phyloP scores from a whole-genome alignment of 2,329 filamentous ascomycete genomes.

The Claviceps pusilla region DNA sequence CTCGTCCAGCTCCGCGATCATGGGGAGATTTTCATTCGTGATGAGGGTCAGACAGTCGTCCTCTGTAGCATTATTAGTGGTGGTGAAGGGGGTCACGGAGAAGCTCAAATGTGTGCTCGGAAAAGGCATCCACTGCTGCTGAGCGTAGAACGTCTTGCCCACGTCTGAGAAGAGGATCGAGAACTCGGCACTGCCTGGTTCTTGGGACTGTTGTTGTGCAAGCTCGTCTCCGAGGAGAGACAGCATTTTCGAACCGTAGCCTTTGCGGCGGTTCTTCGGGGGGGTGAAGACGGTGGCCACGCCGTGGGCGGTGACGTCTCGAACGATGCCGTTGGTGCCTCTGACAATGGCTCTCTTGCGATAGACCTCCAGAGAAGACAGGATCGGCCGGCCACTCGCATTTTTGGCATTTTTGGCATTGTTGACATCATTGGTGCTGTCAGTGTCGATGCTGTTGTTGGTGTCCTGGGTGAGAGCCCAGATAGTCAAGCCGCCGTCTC shows the following conservation, averaged over 20 bases:
- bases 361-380: constrained; percentile 50
- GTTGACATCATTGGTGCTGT: not conserved
- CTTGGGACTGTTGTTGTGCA: constrained; percentile 11
- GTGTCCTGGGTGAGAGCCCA: constrained; percentile 43
- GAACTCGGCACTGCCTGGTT: constrained; percentile 35
- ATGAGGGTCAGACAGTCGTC: constrained; percentile 26
- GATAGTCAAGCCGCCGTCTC: constrained; percentile 41
- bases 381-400: constrained; percentile 33
- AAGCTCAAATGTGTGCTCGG: constrained; percentile 59
- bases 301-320: constrained; percentile 52
- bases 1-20: constrained; percentile 51
- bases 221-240: constrained; percentile 40
- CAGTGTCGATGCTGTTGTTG: not conserved
- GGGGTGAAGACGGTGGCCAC: constrained; percentile 69
- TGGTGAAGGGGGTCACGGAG: constrained; percentile 10
- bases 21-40: constrained; percentile 42
- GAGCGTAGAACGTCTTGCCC: constrained; percentile 67
- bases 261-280: constrained; percentile 48
- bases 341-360: constrained; percentile 42
- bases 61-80: constrained; percentile 12
- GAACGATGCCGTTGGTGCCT: constrained; percentile 17
- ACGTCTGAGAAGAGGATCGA: constrained; percentile 80
- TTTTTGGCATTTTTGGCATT: not conserved
- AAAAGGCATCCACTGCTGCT: constrained; percentile 62
- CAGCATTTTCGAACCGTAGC: constrained; percentile 69